phyloP scores from a whole-genome alignment of 768 basidiomycete genomes.

The Mycena olivaceomarginata region DNA sequence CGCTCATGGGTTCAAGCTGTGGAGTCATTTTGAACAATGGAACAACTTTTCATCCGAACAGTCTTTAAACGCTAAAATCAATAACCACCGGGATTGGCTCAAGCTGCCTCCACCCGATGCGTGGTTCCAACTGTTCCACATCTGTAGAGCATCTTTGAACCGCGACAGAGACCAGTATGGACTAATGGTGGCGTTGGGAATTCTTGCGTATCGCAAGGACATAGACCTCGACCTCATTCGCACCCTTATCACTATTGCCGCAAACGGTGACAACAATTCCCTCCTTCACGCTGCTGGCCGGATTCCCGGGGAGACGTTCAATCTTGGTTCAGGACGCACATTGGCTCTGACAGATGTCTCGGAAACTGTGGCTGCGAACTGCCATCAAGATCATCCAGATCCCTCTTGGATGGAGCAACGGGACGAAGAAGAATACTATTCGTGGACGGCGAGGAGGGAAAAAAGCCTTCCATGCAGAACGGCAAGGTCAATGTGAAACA shows the following conservation, averaged over 20 bases:
- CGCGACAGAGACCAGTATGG: slow-evolving; percentile 18
- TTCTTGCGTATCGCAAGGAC: slow-evolving; percentile 23
- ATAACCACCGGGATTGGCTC: slow-evolving; percentile 20
- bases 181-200: slow-evolving; percentile 17
- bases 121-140: slow-evolving; percentile 26
- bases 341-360: background rate
- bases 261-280: background rate
- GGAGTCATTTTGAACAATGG: slow-evolving; percentile 17
- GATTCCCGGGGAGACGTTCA: slow-evolving; percentile 13
- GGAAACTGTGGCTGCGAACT: background rate
- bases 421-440: background rate
- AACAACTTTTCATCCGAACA: background rate
- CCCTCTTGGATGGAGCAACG: background rate
- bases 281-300: background rate
- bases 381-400: background rate
- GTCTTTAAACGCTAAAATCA: background rate
- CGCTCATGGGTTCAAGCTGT: slow-evolving; percentile 19
- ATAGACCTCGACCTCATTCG: slow-evolving; percentile 23
- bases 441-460: background rate
- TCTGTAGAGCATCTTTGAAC: background rate
- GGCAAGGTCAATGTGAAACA: background rate
- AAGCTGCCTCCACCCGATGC: background rate
- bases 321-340: slow-evolving; percentile 5
- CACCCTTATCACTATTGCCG: slow-evolving; percentile 27
- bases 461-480: background rate